These are phyloP conservation scores for Mortierella alpina DNA, from an alignment of 192 early-diverging fungal species.

Conservation along the genomic window DNA sequence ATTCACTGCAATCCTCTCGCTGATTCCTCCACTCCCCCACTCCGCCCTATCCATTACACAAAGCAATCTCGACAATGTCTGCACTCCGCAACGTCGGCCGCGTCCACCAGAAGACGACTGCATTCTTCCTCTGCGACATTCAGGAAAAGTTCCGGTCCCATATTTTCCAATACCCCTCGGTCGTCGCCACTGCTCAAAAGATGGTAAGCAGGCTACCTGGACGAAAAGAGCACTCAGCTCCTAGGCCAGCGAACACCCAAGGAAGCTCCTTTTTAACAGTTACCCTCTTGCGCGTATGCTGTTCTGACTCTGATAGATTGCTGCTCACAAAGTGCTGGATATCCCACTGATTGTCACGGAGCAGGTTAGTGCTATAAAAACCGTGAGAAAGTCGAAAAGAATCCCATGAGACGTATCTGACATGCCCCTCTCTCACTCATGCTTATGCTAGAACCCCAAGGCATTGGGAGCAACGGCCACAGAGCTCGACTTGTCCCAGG, in stretches of 20 bases:
- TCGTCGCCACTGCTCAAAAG: constrained; percentile 88
- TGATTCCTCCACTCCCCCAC: background rate
- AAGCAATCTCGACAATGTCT: constrained; percentile 16
- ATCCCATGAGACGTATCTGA: background rate
- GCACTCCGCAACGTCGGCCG: constrained; percentile 62
- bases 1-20: background rate
- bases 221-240: background rate
- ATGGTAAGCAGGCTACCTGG: constrained; percentile 68
- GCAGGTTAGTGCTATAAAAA: constrained; percentile 66
- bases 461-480: constrained; percentile 79
- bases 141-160: constrained; percentile 83
- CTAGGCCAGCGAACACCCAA: too few species aligned
- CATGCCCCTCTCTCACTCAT: background rate
- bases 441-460: constrained; percentile 53
- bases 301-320: constrained; percentile 57
- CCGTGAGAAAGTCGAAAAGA: background rate
- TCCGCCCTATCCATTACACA: background rate
- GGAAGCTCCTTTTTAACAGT: too few species aligned
- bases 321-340: constrained; percentile 76
- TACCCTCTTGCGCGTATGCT: too few species aligned
- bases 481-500: constrained; percentile 79
- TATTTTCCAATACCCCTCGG: constrained; percentile 85
- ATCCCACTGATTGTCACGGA: constrained; percentile 93
- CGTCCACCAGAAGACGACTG: constrained; percentile 69
- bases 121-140: constrained; percentile 95